phyloP scores from a whole-genome alignment of 352 stramenopile genomes.

The Phytophthora multivora region DNA sequence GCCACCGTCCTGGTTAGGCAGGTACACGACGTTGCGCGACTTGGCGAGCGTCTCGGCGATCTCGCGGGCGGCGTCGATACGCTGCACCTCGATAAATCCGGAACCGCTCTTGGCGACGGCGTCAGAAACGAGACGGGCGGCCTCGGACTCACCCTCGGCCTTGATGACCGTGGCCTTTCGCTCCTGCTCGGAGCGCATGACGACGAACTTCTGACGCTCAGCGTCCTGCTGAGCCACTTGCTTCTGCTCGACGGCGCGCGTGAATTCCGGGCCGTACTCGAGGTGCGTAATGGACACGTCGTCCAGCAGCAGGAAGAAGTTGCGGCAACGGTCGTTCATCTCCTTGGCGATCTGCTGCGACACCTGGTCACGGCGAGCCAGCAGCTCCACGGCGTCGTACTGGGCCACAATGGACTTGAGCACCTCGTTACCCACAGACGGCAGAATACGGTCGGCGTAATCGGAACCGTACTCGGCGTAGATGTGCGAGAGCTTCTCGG shows the following conservation, averaged over 20 bases:
- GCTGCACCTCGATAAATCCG: constrained; percentile 99
- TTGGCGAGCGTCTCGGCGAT: constrained; percentile 98
- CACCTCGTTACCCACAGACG: constrained; percentile 98
- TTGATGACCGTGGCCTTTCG: constrained; percentile 91
- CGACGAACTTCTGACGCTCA: constrained; percentile 99
- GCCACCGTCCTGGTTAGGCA: constrained; percentile 91
- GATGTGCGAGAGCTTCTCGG: constrained; percentile 95
- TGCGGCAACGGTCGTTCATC: constrained; percentile 95
- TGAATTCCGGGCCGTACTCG: constrained; percentile 99
- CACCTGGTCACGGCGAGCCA: constrained; percentile 99
- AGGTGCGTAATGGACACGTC: constrained; percentile 99
- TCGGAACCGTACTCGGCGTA: constrained; percentile 97
- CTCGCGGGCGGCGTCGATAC: constrained; percentile 99
- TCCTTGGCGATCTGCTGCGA: constrained; percentile 96
- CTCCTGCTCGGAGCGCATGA: constrained; percentile 99
- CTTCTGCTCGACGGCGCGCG: constrained; percentile 99
- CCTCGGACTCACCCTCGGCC: constrained; percentile 98
- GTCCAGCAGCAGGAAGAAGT: constrained; percentile 99
- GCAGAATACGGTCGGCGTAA: constrained; percentile 99
- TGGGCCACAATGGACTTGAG: constrained; percentile 95
- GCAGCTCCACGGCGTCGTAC: constrained; percentile 99
- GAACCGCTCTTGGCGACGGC: constrained; percentile 97
- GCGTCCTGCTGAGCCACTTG: constrained; percentile 99
- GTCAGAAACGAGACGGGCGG: constrained; percentile 97
- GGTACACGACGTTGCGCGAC: constrained; percentile 98